Conservation (phyloP, 2,329 filamentous ascomycete genomes). For the Arachnomyces sp. region DNA sequence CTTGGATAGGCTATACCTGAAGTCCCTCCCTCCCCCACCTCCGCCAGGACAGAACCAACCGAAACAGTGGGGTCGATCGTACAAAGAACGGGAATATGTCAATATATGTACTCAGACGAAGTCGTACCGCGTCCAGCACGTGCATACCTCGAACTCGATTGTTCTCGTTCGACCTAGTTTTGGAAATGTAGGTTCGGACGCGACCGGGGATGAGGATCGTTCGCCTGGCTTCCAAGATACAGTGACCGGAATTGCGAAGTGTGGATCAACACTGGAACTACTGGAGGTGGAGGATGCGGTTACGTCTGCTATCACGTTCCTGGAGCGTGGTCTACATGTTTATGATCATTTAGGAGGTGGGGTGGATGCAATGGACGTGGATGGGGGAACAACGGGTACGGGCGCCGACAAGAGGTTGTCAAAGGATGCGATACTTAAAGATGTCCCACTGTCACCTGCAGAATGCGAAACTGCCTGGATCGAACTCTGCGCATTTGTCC, state of each 20-base stretch:
- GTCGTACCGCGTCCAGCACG: slow-evolving; percentile 54
- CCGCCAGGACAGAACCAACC: slow-evolving; percentile 7
- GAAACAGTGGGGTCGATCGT: slow-evolving; percentile 16
- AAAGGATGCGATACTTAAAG: slow-evolving; percentile 36
- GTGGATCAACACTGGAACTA: slow-evolving; percentile 39
- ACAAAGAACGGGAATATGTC: slow-evolving; percentile 29
- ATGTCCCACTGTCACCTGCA: slow-evolving; percentile 45
- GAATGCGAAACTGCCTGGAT: slow-evolving; percentile 46
- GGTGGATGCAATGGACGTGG: slow-evolving; percentile 10
- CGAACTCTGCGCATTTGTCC: slow-evolving; percentile 47
- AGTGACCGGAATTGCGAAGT: slow-evolving; percentile 37
- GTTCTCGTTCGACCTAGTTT: slow-evolving; percentile 43
- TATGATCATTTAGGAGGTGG: slow-evolving; percentile 21
- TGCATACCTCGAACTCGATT: slow-evolving; percentile 57
- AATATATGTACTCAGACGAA: slow-evolving; percentile 51
- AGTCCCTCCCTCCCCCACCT: slow-evolving; percentile 23
- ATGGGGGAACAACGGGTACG: slow-evolving; percentile 13
- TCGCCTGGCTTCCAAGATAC: slow-evolving; percentile 12
- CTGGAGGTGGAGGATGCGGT: slow-evolving; percentile 23
- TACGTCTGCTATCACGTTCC: slow-evolving; percentile 22
- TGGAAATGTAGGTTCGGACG: slow-evolving; percentile 6
- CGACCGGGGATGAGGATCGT: no score
- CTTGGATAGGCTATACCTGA: slow-evolving; percentile 33
- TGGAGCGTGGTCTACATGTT: slow-evolving; percentile 23
- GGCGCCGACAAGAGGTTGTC: slow-evolving; percentile 15